A percentile compares a stretch with the other conserved stretches of the same genome.
Conservation (phyloP, 257 asterid species). For the Knoxia roxburghii region DNA sequence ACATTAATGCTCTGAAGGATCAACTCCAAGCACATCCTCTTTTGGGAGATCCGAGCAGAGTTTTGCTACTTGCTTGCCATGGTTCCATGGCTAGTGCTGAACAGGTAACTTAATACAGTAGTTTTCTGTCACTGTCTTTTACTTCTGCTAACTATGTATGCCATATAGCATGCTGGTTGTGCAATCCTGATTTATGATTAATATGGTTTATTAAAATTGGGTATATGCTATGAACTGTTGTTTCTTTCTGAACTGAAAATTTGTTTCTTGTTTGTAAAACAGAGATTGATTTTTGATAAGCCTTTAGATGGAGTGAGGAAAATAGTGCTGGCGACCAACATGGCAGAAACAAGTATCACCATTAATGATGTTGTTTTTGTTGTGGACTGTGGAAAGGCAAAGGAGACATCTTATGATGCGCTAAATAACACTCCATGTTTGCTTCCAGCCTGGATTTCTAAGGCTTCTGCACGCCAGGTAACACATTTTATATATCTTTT, state of each 20-base stretch:
- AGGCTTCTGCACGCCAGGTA: constrained; percentile 97
- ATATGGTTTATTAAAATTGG: neutral
- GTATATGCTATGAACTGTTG: neutral
- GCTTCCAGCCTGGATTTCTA: constrained; percentile 94
- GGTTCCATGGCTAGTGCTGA: constrained; percentile 98
- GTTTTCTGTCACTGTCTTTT: neutral
- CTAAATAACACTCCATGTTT: constrained; percentile 92
- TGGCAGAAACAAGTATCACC: constrained; percentile 97
- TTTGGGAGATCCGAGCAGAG: constrained; percentile 82
- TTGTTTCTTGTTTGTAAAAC: constrained; percentile 20
- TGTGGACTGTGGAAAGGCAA: constrained; percentile 94
- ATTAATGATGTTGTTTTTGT: constrained; percentile 95
- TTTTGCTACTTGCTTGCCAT: constrained; percentile 92
- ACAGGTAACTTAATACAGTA: constrained; percentile 48
- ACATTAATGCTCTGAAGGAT: constrained; percentile 86
- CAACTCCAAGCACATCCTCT: constrained; percentile 85
- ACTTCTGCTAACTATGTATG: too few relatives aligned
- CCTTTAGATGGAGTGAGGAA: constrained; percentile 85
- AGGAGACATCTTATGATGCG: constrained; percentile 97
- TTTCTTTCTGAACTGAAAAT: neutral
- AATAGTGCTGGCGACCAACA: constrained; percentile 92
- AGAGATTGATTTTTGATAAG: constrained; percentile 79
- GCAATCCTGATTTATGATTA: neutral
- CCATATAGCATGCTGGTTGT: neutral
- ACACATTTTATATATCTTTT: constrained; percentile 5